Evolutionary conservation across 192 early-diverging fungal genomes (phyloP).

Genomic region (Glomus cerebriforme): DNA sequence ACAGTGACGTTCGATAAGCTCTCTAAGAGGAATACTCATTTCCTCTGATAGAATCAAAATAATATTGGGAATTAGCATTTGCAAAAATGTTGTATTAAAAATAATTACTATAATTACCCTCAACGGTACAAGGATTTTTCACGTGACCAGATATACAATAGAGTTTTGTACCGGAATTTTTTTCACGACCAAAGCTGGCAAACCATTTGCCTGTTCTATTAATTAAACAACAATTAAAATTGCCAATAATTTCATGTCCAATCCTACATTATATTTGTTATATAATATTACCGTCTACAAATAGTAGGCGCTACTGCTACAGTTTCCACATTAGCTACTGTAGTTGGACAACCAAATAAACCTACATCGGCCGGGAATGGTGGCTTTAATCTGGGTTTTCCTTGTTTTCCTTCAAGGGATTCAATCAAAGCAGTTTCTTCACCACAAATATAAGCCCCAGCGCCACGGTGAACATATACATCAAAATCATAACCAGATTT

Average conservation of each 20-base stretch:
- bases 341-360: slow-evolving; percentile 97
- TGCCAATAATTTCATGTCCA: not conserved
- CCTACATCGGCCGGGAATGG: slow-evolving; percentile 99
- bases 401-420: slow-evolving; percentile 94
- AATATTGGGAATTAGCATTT: not conserved
- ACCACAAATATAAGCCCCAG: slow-evolving; percentile 97
- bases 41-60: slow-evolving; percentile 59
- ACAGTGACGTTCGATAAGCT: slow-evolving; percentile 92
- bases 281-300: slow-evolving; percentile 51
- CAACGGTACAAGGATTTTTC: slow-evolving; percentile 96
- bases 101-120: slow-evolving; percentile 40
- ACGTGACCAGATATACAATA: slow-evolving; percentile 98
- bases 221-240: not conserved
- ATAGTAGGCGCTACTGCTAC: slow-evolving; percentile 98
- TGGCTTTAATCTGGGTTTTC: slow-evolving; percentile 98
- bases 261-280: not conserved
- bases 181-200: slow-evolving; percentile 87
- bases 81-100: not conserved
- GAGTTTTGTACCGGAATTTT: slow-evolving; percentile 94
- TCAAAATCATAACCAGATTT: slow-evolving; percentile 96
- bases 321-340: slow-evolving; percentile 99
- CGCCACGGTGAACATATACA: slow-evolving; percentile 96
- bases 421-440: slow-evolving; percentile 91
- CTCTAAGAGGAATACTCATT: slow-evolving; percentile 94
- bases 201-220: slow-evolving; percentile 89